Evolutionary conservation across 768 basidiomycete species (phyloP).

Genomic region (Pleurotus pulmonarius): DNA sequence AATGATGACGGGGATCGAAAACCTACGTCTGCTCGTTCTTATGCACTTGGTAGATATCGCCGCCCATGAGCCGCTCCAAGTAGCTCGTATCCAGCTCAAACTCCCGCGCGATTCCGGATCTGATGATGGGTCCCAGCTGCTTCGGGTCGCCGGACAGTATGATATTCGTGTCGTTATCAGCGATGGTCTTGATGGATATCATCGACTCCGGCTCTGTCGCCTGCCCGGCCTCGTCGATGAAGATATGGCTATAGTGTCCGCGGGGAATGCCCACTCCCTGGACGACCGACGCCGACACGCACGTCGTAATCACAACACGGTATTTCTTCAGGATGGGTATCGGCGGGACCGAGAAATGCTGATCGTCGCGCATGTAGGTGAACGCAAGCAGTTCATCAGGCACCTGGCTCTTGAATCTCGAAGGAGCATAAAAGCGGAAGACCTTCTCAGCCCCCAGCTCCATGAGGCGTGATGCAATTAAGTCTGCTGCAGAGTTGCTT

Average conservation of each 20-base stretch:
- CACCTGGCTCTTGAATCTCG: constrained; percentile 39
- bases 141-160: constrained; percentile 68
- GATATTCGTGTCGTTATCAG: constrained; percentile 48
- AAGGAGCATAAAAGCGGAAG: constrained; percentile 56
- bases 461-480: constrained; percentile 45
- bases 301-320: constrained; percentile 60
- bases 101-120: constrained; percentile 49
- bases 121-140: constrained; percentile 68
- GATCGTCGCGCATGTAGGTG: constrained; percentile 27
- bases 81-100: constrained; percentile 60
- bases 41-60: constrained; percentile 35
- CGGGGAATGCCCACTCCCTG: constrained; percentile 52
- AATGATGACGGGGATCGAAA: background rate
- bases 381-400: constrained; percentile 38
- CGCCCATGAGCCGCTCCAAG: constrained; percentile 54
- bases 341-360: constrained; percentile 35
- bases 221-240: constrained; percentile 72
- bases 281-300: constrained; percentile 55
- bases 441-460: constrained; percentile 30
- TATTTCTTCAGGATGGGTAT: constrained; percentile 28
- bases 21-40: constrained; percentile 2
- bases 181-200: constrained; percentile 58
- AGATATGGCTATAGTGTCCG: constrained; percentile 66
- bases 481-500: constrained; percentile 63
- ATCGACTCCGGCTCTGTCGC: constrained; percentile 68